Percentiles rank a stretch among this genome's conserved stretches.
phyloP scores from a whole-genome alignment of 495 filamentous ascomycete genomes.

The Podospora sp. region DNA sequence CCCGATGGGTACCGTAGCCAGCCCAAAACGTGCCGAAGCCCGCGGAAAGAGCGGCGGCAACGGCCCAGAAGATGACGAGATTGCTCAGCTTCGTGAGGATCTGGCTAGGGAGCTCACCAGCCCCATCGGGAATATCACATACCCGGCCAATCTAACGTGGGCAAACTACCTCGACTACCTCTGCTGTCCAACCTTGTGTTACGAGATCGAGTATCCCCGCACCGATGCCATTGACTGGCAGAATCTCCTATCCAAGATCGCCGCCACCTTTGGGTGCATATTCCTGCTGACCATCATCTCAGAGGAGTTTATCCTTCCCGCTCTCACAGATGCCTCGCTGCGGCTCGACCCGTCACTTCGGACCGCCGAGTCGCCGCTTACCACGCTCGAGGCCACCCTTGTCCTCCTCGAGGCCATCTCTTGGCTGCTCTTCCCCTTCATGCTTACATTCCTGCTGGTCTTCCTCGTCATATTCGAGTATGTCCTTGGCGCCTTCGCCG shows the following conservation, averaged over 20 bases:
- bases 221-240: slow-evolving; percentile 72
- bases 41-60: slow-evolving; percentile 47
- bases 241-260: slow-evolving; percentile 80
- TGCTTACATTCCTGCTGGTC: slow-evolving; percentile 91
- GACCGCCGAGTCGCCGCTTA: slow-evolving; percentile 42
- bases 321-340: slow-evolving; percentile 72
- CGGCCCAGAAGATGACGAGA: slow-evolving; percentile 47
- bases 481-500: slow-evolving; percentile 89
- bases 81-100: slow-evolving; percentile 75
- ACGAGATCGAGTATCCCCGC: slow-evolving; percentile 95
- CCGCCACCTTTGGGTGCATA: slow-evolving; percentile 95
- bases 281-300: slow-evolving; percentile 89
- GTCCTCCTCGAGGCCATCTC: slow-evolving; percentile 91
- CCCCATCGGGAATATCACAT: slow-evolving; percentile 84
- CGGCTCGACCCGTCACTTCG: slow-evolving; percentile 56
- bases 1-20: slow-evolving; percentile 45
- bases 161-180: slow-evolving; percentile 85
- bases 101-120: slow-evolving; percentile 88
- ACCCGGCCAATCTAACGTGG: slow-evolving; percentile 83
- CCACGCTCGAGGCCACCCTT: slow-evolving; percentile 66
- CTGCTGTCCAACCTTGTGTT: slow-evolving; percentile 93
- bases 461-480: slow-evolving; percentile 99
- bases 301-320: slow-evolving; percentile 94
- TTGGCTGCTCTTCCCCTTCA: slow-evolving; percentile 93
- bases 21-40: slow-evolving; percentile 41